phyloP scores from a whole-genome alignment of 2,329 filamentous ascomycete genomes.

The Xylariaceae sp. region DNA sequence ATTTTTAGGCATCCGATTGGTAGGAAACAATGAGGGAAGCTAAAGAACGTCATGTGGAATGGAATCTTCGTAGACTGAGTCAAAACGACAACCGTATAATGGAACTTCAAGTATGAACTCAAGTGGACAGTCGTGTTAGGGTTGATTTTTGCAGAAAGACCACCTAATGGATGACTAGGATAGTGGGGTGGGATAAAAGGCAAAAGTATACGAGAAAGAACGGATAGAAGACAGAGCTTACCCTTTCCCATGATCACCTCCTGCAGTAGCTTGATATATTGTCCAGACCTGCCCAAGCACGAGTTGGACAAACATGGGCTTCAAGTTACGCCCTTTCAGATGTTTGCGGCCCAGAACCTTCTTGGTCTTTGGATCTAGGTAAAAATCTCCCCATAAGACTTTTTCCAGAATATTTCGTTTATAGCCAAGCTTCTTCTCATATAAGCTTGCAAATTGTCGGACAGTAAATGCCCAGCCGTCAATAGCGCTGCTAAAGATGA shows the following conservation, averaged over 20 bases:
- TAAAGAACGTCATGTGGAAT: background rate
- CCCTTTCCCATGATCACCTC: constrained; percentile 81
- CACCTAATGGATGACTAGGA: background rate
- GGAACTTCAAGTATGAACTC: too few relatives aligned
- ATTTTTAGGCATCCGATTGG: background rate
- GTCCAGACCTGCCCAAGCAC: constrained; percentile 97
- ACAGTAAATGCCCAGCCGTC: constrained; percentile 99
- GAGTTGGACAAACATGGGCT: constrained; percentile 96
- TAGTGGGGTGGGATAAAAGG: background rate
- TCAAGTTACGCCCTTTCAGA: constrained; percentile 85
- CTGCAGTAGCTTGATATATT: constrained; percentile 87
- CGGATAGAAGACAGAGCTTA: constrained; percentile 48
- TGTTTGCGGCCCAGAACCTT: constrained; percentile 89
- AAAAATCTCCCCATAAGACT: constrained; percentile 95
- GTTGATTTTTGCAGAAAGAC: too few relatives aligned
- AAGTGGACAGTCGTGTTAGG: too few relatives aligned
- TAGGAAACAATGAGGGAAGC: background rate
- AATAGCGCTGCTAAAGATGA: constrained; percentile 96
- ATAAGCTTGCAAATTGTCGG: constrained; percentile 87
- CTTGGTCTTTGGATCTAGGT: constrained; percentile 95
- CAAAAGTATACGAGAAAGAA: background rate
- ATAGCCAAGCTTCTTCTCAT: constrained; percentile 96
- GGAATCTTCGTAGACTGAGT: too few relatives aligned
- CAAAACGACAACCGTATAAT: too few relatives aligned
- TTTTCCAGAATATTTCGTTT: constrained; percentile 87